Base-by-base conservation (phyloP, 805 yeast genomes). In the Teunomyces panamensis region DNA sequence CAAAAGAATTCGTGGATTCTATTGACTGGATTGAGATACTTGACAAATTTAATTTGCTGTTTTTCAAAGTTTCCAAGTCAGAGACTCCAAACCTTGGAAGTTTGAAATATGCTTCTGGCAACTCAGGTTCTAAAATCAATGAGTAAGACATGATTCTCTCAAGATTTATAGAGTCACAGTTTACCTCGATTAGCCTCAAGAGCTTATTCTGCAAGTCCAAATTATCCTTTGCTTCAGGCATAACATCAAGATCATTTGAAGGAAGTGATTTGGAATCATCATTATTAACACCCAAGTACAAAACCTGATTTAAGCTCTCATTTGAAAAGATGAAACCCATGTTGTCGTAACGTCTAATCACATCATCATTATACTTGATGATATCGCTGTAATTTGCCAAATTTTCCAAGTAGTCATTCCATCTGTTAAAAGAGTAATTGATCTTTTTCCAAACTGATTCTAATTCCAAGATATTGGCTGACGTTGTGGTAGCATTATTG, bases 391-490 rank as follows among this genome's bases (percentile, higher is more conserved):
- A 70, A 54, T 82, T 78, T 14, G 69, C 60, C 33, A 83, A 73
- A 42, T 72, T 71, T 14, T 68, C 65, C 39, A 85, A 65, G 62
- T 86, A 88, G 36, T 81, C 87, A 53, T 83, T 80, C 98, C 98
- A 92, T 59, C 94, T 81, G 47, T 77, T 80, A 58, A 89, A 83
- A 0, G 95, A 85, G 45, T 84, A 82, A 49, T 80, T 76, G 3
- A 90, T 81, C 43, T 88, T 76, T 55, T 79, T 83, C 53, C 88
- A 79, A 49, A 83, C 79, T 41, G 80, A 76, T 49, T 84, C 87
- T 52, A 87, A 78, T 43, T 82, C 84, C 49, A 71, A 70, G 44
- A 84, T 64, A 20, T 74, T 69, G 13, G 51, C 42, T 3, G 63
- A 47, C 2, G 57, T 46, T 26, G 49, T 45, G 6, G 53, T 33